phyloP scores from a whole-genome alignment of 2,329 filamentous ascomycete genomes.

The Tolypocladium guangdongense region DNA sequence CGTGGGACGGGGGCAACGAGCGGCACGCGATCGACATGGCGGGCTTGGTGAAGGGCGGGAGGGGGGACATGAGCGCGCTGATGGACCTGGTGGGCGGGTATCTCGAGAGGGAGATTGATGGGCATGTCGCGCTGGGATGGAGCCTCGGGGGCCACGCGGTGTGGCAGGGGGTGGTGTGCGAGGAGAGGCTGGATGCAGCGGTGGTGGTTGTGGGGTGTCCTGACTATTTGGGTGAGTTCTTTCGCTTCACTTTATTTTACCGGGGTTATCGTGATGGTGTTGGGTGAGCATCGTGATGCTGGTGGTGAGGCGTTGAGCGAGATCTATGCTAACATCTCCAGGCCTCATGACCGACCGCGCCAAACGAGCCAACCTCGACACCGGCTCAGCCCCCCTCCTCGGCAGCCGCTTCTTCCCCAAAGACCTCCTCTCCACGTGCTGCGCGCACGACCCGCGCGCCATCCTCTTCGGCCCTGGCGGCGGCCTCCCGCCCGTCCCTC shows the following conservation, averaged over 20 bases:
- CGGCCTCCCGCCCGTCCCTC: conserved; percentile 19
- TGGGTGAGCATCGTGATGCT: neutral
- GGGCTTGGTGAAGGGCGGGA: conserved; percentile 60
- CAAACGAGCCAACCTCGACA: conserved; percentile 44
- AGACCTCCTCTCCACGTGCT: conserved; percentile 51
- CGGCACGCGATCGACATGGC: conserved; percentile 91
- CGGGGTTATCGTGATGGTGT: neutral
- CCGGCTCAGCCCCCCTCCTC: conserved; percentile 53
- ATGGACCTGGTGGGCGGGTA: conserved; percentile 73
- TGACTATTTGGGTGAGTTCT: conserved; percentile 58
- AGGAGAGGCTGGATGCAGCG: conserved; percentile 67
- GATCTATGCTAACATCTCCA: conserved; percentile 9
- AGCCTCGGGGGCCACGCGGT: conserved; percentile 79
- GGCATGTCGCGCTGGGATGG: conserved; percentile 70
- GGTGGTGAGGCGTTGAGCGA: neutral
- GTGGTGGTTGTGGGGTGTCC: conserved; percentile 81
- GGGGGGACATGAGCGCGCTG: conserved; percentile 61
- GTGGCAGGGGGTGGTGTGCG: conserved; percentile 73
- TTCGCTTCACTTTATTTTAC: too few relatives aligned
- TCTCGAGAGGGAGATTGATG: conserved; percentile 39
- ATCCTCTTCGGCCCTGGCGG: conserved; percentile 50
- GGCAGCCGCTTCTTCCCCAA: conserved; percentile 69
- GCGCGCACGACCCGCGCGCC: conserved; percentile 62
- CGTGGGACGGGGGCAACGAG: conserved; percentile 70
- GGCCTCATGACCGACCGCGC: conserved; percentile 71